Evolutionary conservation across 805 yeast species (phyloP), one percentile per base, ranked within the genome.

Genomic region (Nakazawaea siamensis): DNA sequence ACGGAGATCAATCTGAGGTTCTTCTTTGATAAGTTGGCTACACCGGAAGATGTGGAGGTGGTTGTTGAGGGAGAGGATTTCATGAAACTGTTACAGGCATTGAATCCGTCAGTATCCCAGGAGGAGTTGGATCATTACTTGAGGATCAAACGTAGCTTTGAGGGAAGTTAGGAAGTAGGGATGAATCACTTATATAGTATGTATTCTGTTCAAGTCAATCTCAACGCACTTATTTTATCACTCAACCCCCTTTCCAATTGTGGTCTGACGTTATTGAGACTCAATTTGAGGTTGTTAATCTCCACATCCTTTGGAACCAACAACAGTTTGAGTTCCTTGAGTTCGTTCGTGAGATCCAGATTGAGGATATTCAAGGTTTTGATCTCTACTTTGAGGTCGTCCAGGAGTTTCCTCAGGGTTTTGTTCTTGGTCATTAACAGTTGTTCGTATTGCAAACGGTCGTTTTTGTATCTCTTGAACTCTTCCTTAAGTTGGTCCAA

Each of bases 1-100:
- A 66, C 64, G 3, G 58, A 60, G 5, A 68, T 84, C 0, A 73
- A 82, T 6, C 70, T 84, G 1, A 66, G 94, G 37, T 81, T 87
- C 72, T 90, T 97, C 96, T 86, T 92, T 55, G 95, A 87, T 45
- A 76, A 80, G 41, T 66, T 73, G 11, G 90, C 95, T 2, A 69
- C 70, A 0, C 60, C 65, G 3, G 70, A 68, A 1, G 97, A 90
- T 49, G 66, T 70, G 5, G 65, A 66, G 4, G 96, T 87, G 1
- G 50, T 60, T 13, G 97, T 90, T 2, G 62, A 64, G 15, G 68
- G 66, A 61, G 73, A 63, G 23, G 97, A 92, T 52, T 90, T 90
- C 51, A 62, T 60, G n/a, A 81, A 76, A 49, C 90, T 97, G 0
- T 76, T 73, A 44, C 51, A 60, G 4, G 84, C 78, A 35, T 64